Evolutionary conservation across 2,329 filamentous ascomycete genomes (phyloP).

Genomic region (Beauveria medogensis): DNA sequence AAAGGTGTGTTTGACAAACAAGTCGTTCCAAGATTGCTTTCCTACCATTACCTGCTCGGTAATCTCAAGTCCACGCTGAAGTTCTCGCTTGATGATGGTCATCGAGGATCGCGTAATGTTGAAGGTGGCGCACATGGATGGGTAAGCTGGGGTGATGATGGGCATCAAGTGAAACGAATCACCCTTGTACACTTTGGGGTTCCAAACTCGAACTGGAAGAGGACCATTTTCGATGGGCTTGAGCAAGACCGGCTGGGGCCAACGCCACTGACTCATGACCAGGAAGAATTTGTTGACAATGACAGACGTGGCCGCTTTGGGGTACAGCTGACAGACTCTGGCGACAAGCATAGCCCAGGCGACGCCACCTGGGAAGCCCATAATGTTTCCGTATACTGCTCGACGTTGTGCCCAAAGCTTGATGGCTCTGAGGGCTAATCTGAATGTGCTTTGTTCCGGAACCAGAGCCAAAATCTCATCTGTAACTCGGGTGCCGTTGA

Average conservation of each 20-base stretch:
- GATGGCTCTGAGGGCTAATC: slow-evolving; percentile 79
- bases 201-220: slow-evolving; percentile 83
- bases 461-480: slow-evolving; percentile 86
- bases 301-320: slow-evolving; percentile 79
- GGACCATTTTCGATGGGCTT: slow-evolving; percentile 80
- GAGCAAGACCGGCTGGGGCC: slow-evolving; percentile 87
- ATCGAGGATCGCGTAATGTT: slow-evolving; percentile 86
- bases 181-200: slow-evolving; percentile 74
- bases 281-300: slow-evolving; percentile 92
- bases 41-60: slow-evolving; percentile 72
- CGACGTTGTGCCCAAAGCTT: slow-evolving; percentile 94
- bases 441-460: slow-evolving; percentile 83
- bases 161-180: slow-evolving; percentile 92
- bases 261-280: slow-evolving; percentile 84
- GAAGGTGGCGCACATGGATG: slow-evolving; percentile 95
- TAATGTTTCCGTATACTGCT: slow-evolving; percentile 91
- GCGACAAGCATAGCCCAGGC: slow-evolving; percentile 98
- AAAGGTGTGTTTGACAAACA: slow-evolving; percentile 87
- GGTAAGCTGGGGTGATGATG: slow-evolving; percentile 94
- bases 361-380: slow-evolving; percentile 92
- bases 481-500: slow-evolving; percentile 92
- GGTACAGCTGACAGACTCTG: slow-evolving; percentile 91
- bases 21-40: slow-evolving; percentile 72
- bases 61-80: slow-evolving; percentile 68
- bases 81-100: slow-evolving; percentile 73